Evolutionary conservation across 2,329 filamentous ascomycete species (phyloP), one percentile per base, ranked within the genome.

Genomic region (Fusarium staphyleae): DNA sequence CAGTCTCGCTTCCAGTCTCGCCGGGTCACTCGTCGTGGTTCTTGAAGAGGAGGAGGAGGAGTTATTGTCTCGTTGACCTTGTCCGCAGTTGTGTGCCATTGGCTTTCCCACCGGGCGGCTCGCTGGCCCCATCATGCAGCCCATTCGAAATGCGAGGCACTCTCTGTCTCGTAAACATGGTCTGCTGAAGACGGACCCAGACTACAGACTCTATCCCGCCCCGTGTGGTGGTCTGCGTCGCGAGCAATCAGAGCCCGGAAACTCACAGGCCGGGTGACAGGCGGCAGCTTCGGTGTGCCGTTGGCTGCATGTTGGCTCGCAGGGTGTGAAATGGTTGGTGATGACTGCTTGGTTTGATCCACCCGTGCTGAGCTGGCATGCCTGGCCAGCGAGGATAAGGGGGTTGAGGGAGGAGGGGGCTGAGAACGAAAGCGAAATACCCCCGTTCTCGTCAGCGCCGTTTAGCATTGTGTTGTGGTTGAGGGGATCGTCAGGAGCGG

Each of bases 261-360:
- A 45, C 33, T 33, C 35, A 49, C 45, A 58, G 43, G 39, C 48
- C 46, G 59, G 47, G 59, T 49, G 55, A 62, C 40, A 32, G 43
- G 53, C 49, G 48, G 51, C 61, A 63, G 51, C 52, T 55, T 66
- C 65, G 65, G 65, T 67, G 65, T 67, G 65, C 65, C 53, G 53
- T 48, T 47, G 49, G 63, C 55, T 62, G 65, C 65, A 67, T 65
- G 50, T 43, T 26, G 47, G 63, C 55, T 57, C 52, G 57, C 56
- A 55, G 39, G 45, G 54, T 29, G 48, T 45, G 30, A 22, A 43
- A 49, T 68, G 59, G 63, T 68, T 67, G 65, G 65, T 15, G 55
- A 65, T 57, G 48, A 36, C 42, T 48, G 39, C 51, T 51, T 54
- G 52, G 42, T 53, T 54, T 57, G 53, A 63, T 64, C 63, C 63